phyloP scores from a whole-genome alignment of 2,329 filamentous ascomycete species.

The Paecilomyces sp. region DNA sequence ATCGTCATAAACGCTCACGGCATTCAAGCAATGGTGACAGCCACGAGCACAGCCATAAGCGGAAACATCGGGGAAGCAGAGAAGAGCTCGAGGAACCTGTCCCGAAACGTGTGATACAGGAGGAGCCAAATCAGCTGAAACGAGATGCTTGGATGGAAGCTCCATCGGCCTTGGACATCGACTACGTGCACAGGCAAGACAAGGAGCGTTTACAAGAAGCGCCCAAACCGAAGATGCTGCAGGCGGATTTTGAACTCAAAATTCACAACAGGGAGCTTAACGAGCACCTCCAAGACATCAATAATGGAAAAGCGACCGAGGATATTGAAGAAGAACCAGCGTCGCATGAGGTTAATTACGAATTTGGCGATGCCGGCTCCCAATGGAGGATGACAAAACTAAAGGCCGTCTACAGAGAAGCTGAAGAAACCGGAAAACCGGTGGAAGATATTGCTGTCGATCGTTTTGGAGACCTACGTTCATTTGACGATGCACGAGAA shows the following conservation, averaged over 20 bases:
- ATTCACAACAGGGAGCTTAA: conserved; percentile 81
- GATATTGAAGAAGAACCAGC: conserved; percentile 48
- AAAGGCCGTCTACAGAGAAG: conserved; percentile 72
- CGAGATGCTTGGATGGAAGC: conserved; percentile 95
- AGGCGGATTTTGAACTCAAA: conserved; percentile 58
- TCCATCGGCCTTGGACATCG: conserved; percentile 72
- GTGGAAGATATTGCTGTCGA: conserved; percentile 80
- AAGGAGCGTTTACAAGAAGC: conserved; percentile 46
- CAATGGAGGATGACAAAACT: conserved; percentile 97
- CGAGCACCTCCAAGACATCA: conserved; percentile 56
- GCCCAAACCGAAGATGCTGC: conserved; percentile 32
- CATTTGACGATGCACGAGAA: conserved; percentile 88
- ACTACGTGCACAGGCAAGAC: conserved; percentile 62
- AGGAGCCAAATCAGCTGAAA: conserved; percentile 42
- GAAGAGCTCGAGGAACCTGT: conserved; percentile 37
- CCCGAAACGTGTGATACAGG: conserved; percentile 26
- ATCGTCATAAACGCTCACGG: conserved; percentile 59
- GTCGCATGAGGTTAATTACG: conserved; percentile 65
- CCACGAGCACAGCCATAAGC: conserved; percentile 42
- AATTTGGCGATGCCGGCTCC: conserved; percentile 81
- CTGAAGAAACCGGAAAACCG: conserved; percentile 62
- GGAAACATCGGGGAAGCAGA: conserved; percentile 31
- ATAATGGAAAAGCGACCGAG: conserved; percentile 49
- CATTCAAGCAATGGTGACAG: conserved; percentile 45
- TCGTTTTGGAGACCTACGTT: conserved; percentile 69